phyloP scores from a whole-genome alignment of 1,284 basidiomycete genomes.

The Boletus semigastroideus region DNA sequence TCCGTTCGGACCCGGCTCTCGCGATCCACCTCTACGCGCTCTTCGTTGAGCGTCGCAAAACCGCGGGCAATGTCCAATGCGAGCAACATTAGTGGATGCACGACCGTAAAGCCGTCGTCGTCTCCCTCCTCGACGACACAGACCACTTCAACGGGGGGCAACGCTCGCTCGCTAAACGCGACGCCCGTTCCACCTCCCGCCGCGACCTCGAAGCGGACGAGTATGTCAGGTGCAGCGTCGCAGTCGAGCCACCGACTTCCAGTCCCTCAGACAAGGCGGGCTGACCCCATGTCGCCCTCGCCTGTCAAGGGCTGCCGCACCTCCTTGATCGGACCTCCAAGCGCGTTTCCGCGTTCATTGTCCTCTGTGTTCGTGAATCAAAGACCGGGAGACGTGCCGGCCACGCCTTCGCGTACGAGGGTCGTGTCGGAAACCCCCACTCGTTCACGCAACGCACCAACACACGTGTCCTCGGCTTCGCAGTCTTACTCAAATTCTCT shows the following conservation, averaged over 20 bases:
- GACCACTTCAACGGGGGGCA: conserved; percentile 16
- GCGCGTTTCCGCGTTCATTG: conserved; percentile 30
- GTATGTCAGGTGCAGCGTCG: conserved; percentile 16
- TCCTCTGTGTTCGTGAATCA: conserved; percentile 29
- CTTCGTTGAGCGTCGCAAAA: conserved; percentile 28
- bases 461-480: conserved; percentile 22
- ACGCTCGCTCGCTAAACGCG: conserved; percentile 31
- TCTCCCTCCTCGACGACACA: conserved; percentile 30
- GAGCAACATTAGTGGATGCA: conserved; percentile 37
- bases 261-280: conserved; percentile 19
- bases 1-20: conserved; percentile 29
- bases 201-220: conserved; percentile 21
- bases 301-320: conserved; percentile 28
- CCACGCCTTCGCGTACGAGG: conserved; percentile 39
- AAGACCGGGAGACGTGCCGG: conserved; percentile 26
- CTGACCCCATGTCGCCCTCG: conserved; percentile 25
- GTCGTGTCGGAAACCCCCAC: conserved; percentile 32
- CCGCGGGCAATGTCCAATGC: conserved; percentile 35
- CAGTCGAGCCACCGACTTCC: conserved; percentile 25
- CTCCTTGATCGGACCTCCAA: conserved; percentile 32
- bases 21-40: conserved; percentile 25
- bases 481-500: conserved; percentile 23
- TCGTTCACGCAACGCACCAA: conserved; percentile 23
- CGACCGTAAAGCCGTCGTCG: conserved; percentile 41
- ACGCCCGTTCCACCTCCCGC: conserved; percentile 28